phyloP scores from a whole-genome alignment of 2,329 filamentous ascomycete genomes.

The Thielaviopsis euricoi region DNA sequence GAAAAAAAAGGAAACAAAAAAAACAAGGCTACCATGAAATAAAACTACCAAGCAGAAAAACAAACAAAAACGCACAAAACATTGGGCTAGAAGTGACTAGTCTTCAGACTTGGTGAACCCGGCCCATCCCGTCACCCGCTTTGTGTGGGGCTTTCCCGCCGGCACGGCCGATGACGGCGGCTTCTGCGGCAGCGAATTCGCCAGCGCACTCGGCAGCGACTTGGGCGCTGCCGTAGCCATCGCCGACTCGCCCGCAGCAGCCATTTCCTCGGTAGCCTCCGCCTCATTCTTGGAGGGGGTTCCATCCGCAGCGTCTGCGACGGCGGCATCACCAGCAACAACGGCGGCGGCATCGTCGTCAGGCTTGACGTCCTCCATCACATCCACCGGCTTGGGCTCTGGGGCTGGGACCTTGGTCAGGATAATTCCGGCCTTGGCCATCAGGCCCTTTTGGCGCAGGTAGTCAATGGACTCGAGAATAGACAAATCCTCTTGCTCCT shows the following conservation, averaged over 20 bases:
- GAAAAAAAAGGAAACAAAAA: too few species aligned
- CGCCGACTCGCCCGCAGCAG: conserved; percentile 14
- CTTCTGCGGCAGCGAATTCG: conserved; percentile 15
- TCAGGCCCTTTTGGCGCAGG: conserved; percentile 41
- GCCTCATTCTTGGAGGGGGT: conserved; percentile 9
- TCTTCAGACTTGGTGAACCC: conserved; percentile 22
- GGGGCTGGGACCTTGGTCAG: conserved; percentile 6
- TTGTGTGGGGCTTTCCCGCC: conserved; percentile 26
- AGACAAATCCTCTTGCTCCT: conserved; percentile 49
- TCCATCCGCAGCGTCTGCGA: background rate
- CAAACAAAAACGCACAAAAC: background rate
- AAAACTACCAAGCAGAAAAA: background rate
- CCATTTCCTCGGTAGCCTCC: background rate
- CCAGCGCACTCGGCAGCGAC: conserved; percentile 22
- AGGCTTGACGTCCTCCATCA: conserved; percentile 11
- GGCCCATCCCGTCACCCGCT: conserved; percentile 17
- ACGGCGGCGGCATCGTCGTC: background rate
- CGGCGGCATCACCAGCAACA: background rate
- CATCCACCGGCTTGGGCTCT: background rate
- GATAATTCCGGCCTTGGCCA: conserved; percentile 20
- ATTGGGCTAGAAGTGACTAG: conserved; percentile 13
- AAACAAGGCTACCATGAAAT: background rate
- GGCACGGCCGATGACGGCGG: conserved; percentile 8
- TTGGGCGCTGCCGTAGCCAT: conserved; percentile 23
- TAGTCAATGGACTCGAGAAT: conserved; percentile 51